phyloP scores from a whole-genome alignment of 495 filamentous ascomycete genomes.

The Aspergillus hancockii region DNA sequence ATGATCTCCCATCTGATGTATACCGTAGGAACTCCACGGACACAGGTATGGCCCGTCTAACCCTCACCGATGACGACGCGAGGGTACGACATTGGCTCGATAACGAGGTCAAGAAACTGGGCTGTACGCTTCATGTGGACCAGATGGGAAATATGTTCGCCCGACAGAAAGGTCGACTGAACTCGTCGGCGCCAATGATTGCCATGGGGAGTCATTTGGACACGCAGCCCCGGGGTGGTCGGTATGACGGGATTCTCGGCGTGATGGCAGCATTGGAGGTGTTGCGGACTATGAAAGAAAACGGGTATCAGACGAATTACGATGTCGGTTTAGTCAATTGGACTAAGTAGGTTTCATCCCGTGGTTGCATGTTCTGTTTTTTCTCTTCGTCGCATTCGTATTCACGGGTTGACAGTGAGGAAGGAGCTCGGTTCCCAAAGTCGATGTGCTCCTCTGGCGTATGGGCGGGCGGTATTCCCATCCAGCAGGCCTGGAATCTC shows the following conservation, averaged over 20 bases:
- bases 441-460: constrained; percentile 76
- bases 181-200: constrained; percentile 39
- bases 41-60: constrained; percentile 62
- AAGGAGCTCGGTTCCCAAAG: constrained; percentile 75
- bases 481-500: constrained; percentile 60
- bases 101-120: constrained; percentile 56
- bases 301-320: constrained; percentile 60
- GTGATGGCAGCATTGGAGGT: constrained; percentile 69
- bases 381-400: constrained; percentile 9
- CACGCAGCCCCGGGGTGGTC: constrained; percentile 70
- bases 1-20: constrained; percentile 9
- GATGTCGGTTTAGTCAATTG: constrained; percentile 71
- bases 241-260: constrained; percentile 72
- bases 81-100: constrained; percentile 71
- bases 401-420: constrained; percentile 47
- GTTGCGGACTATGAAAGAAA: constrained; percentile 64
- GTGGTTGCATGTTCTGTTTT: constrained; percentile 14
- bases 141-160: constrained; percentile 76
- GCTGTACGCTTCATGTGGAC: constrained; percentile 60
- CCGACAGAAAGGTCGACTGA: constrained; percentile 51
- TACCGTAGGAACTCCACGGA: constrained; percentile 30
- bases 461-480: constrained; percentile 64
- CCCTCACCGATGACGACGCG: constrained; percentile 68
- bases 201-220: constrained; percentile 52
- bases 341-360: constrained; percentile 55